These are phyloP conservation scores for Cystobasidium ongulense DNA, from an alignment of 768 basidiomycete genomes.

Conservation along the genomic window DNA sequence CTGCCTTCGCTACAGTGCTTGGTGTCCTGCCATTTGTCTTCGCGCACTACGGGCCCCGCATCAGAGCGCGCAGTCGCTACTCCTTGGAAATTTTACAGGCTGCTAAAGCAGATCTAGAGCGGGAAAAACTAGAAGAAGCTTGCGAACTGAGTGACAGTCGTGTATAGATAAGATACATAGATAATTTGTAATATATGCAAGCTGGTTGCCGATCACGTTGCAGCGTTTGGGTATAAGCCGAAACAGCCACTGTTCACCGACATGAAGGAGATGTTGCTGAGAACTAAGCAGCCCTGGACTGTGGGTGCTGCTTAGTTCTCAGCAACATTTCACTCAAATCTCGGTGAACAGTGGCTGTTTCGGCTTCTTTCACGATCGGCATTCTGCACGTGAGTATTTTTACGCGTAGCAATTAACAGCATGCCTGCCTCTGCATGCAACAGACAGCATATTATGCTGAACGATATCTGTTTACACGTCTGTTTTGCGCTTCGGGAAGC, in stretches of 20 bases:
- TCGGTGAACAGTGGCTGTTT: too few relatives aligned
- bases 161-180: neutral
- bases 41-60: constrained; percentile 22
- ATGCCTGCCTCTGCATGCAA: neutral
- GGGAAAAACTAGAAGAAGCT: constrained; percentile 11
- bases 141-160: neutral
- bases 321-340: too few relatives aligned
- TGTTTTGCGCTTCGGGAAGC: neutral
- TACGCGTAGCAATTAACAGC: neutral
- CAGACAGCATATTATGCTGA: neutral
- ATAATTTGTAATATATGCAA: too few relatives aligned
- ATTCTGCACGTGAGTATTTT: neutral
- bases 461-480: neutral
- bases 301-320: too few relatives aligned
- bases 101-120: constrained; percentile 17
- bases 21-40: constrained; percentile 31
- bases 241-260: too few relatives aligned
- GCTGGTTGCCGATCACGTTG: too few relatives aligned
- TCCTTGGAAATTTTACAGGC: constrained; percentile 15
- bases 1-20: constrained; percentile 21
- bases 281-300: too few relatives aligned
- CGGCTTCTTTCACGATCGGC: neutral
- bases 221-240: too few relatives aligned
- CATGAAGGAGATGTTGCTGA: too few relatives aligned
- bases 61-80: constrained; percentile 26